Percentiles rank a stretch among this genome's conserved stretches.
These are phyloP conservation scores for Exidia glandulosa DNA, from an alignment of 768 basidiomycete species.

Conservation along the genomic window DNA sequence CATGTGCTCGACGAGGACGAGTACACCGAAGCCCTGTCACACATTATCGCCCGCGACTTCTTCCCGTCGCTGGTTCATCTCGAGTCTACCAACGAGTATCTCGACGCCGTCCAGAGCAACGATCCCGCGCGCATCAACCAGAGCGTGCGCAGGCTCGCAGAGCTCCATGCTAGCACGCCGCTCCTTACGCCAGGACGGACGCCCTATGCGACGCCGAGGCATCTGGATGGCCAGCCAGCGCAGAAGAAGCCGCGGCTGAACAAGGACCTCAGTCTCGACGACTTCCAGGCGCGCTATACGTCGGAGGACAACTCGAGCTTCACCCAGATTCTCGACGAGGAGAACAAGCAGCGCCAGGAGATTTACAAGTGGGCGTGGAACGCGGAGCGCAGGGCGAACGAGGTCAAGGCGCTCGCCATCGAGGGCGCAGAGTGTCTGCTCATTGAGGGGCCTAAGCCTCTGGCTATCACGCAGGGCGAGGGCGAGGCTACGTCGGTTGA, in stretches of 20 bases:
- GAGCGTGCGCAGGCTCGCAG: constrained; percentile 63
- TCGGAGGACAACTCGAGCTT: constrained; percentile 98
- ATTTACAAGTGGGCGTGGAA: constrained; percentile 91
- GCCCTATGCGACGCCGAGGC: constrained; percentile 7
- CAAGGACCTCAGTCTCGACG: constrained; percentile 57
- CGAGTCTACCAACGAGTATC: constrained; percentile 78
- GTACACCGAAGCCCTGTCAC: constrained; percentile 80
- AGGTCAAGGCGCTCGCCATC: constrained; percentile 57
- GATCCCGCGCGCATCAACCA: constrained; percentile 69
- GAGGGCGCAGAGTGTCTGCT: constrained; percentile 58
- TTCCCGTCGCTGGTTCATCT: constrained; percentile 88
- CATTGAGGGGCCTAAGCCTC: constrained; percentile 49
- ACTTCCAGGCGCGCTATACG: constrained; percentile 85
- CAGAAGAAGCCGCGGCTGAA: constrained; percentile 52
- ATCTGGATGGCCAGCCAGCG: constrained; percentile 24
- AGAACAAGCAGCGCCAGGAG: constrained; percentile 74
- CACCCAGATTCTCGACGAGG: constrained; percentile 80
- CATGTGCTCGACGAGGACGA: constrained; percentile 83
- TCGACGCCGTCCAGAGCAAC: constrained; percentile 64
- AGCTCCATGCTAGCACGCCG: constrained; percentile 46
- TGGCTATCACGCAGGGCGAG: constrained; percentile 38
- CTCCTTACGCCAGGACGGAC: constrained; percentile 46
- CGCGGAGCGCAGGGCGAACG: constrained; percentile 73
- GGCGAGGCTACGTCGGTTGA: constrained; percentile 8
- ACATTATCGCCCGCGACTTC: constrained; percentile 95